Evolutionary conservation across 2,329 filamentous ascomycete species (phyloP).

Genomic region (Clathrospora elynae): DNA sequence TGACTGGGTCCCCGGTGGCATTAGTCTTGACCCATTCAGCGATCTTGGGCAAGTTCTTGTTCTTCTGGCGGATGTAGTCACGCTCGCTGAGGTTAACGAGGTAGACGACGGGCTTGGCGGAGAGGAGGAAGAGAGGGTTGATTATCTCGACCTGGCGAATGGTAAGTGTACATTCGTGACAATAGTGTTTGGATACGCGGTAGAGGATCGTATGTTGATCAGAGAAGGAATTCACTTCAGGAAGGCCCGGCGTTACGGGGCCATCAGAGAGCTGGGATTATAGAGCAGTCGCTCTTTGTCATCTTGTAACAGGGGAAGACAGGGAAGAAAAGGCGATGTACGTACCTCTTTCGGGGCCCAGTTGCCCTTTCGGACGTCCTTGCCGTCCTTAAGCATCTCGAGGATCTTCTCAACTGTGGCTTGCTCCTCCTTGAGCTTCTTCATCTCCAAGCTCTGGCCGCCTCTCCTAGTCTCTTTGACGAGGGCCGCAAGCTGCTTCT

Average conservation of each 20-base stretch:
- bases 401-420: slow-evolving; percentile 91
- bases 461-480: slow-evolving; percentile 95
- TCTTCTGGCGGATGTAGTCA: slow-evolving; percentile 98
- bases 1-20: slow-evolving; percentile 83
- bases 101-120: slow-evolving; percentile 96
- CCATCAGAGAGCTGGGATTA: slow-evolving; percentile 99
- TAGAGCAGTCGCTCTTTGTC: slow-evolving; percentile 96
- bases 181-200: slow-evolving; percentile 4
- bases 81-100: slow-evolving; percentile 96
- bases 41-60: slow-evolving; percentile 95
- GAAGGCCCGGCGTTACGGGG: slow-evolving; percentile 78
- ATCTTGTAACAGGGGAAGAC: slow-evolving; percentile 69
- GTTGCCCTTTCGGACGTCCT: slow-evolving; percentile 88
- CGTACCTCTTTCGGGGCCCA: slow-evolving; percentile 96
- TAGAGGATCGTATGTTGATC: slow-evolving; percentile 51
- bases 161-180: slow-evolving; percentile 32
- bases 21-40: slow-evolving; percentile 95
- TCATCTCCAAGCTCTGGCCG: slow-evolving; percentile 95
- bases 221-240: slow-evolving; percentile 85
- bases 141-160: slow-evolving; percentile 83
- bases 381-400: slow-evolving; percentile 80
- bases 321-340: slow-evolving; percentile 22
- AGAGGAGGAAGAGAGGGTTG: slow-evolving; percentile 93
- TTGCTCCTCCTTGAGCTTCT: slow-evolving; percentile 94
- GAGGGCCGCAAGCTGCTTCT: slow-evolving; percentile 90